Evolutionary conservation across 78 protist species (phyloP).

Genomic region (Cavenderia fasciculata): DNA sequence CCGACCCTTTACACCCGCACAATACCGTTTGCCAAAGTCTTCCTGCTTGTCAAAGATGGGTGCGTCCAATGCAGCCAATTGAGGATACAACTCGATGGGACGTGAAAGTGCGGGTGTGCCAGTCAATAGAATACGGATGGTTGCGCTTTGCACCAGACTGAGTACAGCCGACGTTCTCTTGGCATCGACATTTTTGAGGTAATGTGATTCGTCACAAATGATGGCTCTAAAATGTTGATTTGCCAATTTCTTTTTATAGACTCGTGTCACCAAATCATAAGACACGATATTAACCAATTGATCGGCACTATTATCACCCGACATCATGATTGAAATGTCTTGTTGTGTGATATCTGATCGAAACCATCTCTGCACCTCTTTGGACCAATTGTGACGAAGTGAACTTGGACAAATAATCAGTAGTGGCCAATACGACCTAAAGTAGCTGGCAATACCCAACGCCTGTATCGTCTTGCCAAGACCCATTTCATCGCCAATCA

Average conservation of each 20-base stretch:
- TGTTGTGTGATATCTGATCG: neutral
- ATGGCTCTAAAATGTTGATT: slow-evolving; percentile 41
- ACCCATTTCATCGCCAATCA: slow-evolving; percentile 89
- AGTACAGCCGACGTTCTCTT: slow-evolving; percentile 74
- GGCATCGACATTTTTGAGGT: slow-evolving; percentile 78
- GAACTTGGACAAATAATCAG: slow-evolving; percentile 80
- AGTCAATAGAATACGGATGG: slow-evolving; percentile 77
- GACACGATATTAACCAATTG: slow-evolving; percentile 67
- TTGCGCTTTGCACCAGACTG: slow-evolving; percentile 67
- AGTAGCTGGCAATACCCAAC: slow-evolving; percentile 70
- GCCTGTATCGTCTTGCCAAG: slow-evolving; percentile 89
- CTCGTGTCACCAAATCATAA: slow-evolving; percentile 44
- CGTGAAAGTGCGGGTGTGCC: slow-evolving; percentile 94
- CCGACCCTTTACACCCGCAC: slow-evolving; percentile 68
- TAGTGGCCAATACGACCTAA: slow-evolving; percentile 82
- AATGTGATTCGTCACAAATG: slow-evolving; percentile 90
- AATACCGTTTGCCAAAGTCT: slow-evolving; percentile 73
- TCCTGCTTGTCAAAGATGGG: slow-evolving; percentile 29
- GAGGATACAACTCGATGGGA: slow-evolving; percentile 94
- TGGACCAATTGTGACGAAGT: slow-evolving; percentile 66
- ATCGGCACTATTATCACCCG: slow-evolving; percentile 49
- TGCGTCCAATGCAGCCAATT: slow-evolving; percentile 75
- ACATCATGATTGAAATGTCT: slow-evolving; percentile 16
- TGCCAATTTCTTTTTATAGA: slow-evolving; percentile 6
- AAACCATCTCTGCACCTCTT: slow-evolving; percentile 69